Evolutionary conservation across 257 asterid genomes (phyloP).

Genomic region (Solanum infundibuliforme): DNA sequence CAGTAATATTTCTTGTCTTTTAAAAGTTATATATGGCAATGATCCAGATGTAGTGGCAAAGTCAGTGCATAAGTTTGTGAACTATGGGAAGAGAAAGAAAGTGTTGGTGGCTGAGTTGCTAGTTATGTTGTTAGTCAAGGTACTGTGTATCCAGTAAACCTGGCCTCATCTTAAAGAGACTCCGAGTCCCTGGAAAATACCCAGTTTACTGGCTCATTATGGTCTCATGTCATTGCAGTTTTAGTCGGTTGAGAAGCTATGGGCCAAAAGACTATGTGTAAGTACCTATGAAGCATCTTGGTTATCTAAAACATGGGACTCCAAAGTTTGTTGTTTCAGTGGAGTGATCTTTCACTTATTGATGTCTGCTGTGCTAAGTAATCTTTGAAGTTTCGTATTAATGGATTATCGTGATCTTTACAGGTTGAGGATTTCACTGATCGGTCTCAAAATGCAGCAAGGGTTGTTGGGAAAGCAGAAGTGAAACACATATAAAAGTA

Average conservation of each 20-base stretch:
- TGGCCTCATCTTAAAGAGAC: too few species aligned
- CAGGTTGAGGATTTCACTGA: too few species aligned
- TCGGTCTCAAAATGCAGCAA: constrained; percentile 58
- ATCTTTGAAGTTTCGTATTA: background rate
- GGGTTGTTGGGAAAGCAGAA: constrained; percentile 65
- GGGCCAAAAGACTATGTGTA: constrained; percentile 81
- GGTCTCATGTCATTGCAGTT: background rate
- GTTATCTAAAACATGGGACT: constrained; percentile 68
- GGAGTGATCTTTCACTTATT: constrained; percentile 20
- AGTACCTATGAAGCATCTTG: constrained; percentile 64
- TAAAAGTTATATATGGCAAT: too few species aligned
- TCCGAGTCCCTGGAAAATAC: too few species aligned
- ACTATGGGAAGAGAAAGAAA: too few species aligned
- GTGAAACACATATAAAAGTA: constrained; percentile 56
- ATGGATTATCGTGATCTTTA: background rate
- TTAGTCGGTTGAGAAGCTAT: constrained; percentile 68
- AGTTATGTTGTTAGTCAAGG: too few species aligned
- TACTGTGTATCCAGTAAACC: too few species aligned
- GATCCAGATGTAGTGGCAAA: too few species aligned
- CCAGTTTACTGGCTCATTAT: too few species aligned
- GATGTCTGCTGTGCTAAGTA: background rate
- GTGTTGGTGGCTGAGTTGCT: too few species aligned
- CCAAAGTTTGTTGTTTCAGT: constrained; percentile 66
- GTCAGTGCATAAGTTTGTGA: too few species aligned
- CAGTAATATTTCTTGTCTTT: too few species aligned